These are phyloP conservation scores for Leucaena leucocephala DNA, from an alignment of 306 rosid species.

Conservation along the genomic window DNA sequence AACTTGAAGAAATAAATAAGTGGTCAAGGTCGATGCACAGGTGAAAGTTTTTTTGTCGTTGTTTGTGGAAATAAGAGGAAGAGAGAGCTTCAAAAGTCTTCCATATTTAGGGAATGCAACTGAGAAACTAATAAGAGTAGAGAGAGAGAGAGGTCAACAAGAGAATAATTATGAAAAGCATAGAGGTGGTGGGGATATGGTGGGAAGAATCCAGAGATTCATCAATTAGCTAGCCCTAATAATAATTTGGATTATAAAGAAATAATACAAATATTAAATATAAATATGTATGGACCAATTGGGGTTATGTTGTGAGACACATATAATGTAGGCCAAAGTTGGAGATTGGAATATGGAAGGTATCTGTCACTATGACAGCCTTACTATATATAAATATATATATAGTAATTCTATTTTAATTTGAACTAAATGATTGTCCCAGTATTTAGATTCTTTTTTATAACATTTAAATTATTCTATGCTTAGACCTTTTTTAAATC, in stretches of 20 bases:
- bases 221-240: neutral
- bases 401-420: neutral
- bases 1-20: neutral
- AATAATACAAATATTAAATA: neutral
- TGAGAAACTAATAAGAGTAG: no score
- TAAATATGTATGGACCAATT: neutral
- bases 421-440: neutral
- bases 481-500: no score
- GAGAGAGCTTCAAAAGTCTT: neutral
- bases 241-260: neutral
- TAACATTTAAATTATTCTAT: no score
- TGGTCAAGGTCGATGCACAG: neutral
- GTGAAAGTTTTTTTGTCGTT: neutral
- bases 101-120: neutral
- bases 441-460: neutral
- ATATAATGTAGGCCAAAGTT: neutral
- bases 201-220: neutral
- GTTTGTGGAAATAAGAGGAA: neutral
- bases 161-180: neutral
- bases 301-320: neutral
- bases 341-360: constrained; percentile 15
- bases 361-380: neutral
- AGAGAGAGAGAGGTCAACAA: neutral
- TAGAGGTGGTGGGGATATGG: neutral
- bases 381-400: neutral